Conservation (phyloP, 2,329 filamentous ascomycete genomes). For the Penicillium aurantiogriseum region DNA sequence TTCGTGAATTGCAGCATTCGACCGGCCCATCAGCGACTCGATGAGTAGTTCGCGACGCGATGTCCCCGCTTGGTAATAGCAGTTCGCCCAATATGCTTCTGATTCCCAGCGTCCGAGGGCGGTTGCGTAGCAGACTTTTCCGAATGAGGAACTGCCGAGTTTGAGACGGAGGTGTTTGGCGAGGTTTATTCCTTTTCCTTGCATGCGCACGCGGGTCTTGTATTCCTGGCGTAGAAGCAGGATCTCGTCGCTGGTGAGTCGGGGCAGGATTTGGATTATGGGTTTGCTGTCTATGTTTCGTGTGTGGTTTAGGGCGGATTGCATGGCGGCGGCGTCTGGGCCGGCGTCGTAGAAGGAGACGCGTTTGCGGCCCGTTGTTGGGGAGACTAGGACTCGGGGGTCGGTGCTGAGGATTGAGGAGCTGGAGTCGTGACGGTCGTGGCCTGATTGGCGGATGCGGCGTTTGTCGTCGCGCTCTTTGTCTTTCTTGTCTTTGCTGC, state of each 20-base stretch:
- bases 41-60: slow-evolving; percentile 85
- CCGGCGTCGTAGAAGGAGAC: slow-evolving; percentile 81
- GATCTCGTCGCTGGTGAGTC: slow-evolving; percentile 81
- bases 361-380: slow-evolving; percentile 54
- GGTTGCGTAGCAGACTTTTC: slow-evolving; percentile 87
- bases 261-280: slow-evolving; percentile 80
- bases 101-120: slow-evolving; percentile 87
- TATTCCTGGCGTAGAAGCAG: slow-evolving; percentile 84
- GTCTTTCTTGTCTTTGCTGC: slow-evolving; percentile 31
- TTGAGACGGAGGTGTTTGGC: slow-evolving; percentile 52
- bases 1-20: slow-evolving; percentile 77
- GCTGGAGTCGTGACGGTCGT: slow-evolving; percentile 28
- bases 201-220: slow-evolving; percentile 76
- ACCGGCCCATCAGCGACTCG: slow-evolving; percentile 85
- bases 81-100: slow-evolving; percentile 97
- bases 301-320: slow-evolving; percentile 68
- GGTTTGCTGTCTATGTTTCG: slow-evolving; percentile 67
- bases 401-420: slow-evolving; percentile 33
- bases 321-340: slow-evolving; percentile 73
- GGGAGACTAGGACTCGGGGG: slow-evolving; percentile 45
- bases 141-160: slow-evolving; percentile 59
- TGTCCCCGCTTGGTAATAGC: slow-evolving; percentile 89
- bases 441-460: slow-evolving; percentile 24
- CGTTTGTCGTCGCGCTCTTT: slow-evolving; percentile 32
- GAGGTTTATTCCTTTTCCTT: slow-evolving; percentile 50